Base-by-base conservation (phyloP, 441 rosid genomes). In the Gossypium gossypioides region DNA sequence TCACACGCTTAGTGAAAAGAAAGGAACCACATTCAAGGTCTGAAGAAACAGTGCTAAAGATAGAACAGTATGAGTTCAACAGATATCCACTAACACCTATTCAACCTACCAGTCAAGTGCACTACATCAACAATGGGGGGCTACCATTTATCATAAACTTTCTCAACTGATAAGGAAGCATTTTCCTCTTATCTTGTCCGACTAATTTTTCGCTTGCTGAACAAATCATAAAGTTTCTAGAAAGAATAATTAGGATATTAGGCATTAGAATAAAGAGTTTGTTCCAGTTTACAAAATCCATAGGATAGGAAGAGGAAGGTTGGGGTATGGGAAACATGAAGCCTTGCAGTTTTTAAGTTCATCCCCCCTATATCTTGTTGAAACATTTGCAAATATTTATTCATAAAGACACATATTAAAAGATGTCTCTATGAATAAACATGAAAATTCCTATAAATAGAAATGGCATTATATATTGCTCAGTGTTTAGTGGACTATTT, bases 31-130 rank as follows among this genome's bases (percentile, higher is more conserved):
- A 64, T 21, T 1, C 68, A 40, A 19, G 48, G 42, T 27, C 32
- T 21, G 54, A 24, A 42, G 54, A 13, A 22, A 46, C 19, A 65
- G 29, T 42, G 55, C 34, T 22, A 44, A 42, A 44, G 69, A 44
- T 65, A 65, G 69, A 65, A 65, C 55, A 65, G 34, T 12, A 65
- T 42, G 13, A 65, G 55, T 42, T 22, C 15, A 60, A 65, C 34
- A 44, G 69, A 44, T 65, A 44, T 64, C 69, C 55, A 44, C 55
- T 46, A 22, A 65, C 37, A 22, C 32, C 34, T 64, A 64, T 16
- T 42, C 52, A 64, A 40, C 25, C 67, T 32, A 34, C 64, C 68
- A 62, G 50, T 65, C 55, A 46, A 22, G 37, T 12, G 55, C 55
- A 65, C 55, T 22, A 64, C n/a, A 65, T 21, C 69, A 22, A 65